phyloP scores from a whole-genome alignment of 495 filamentous ascomycete genomes.

The Rhypophila decipiens region DNA sequence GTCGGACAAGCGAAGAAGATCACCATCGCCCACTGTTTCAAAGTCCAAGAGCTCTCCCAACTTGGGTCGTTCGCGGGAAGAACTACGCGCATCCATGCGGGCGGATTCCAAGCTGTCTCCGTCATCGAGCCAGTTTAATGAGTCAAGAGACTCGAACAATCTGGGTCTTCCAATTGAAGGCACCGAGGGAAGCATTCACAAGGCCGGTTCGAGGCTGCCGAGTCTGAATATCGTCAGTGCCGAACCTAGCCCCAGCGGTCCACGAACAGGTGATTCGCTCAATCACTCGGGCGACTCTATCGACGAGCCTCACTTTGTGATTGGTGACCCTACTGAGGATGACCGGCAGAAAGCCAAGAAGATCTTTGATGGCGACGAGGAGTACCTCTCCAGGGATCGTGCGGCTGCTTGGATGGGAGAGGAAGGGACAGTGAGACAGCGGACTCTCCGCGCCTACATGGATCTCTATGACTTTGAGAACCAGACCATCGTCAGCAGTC shows the following conservation, averaged over 20 bases:
- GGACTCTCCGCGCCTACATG: constrained; percentile 79
- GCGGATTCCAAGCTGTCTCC: constrained; percentile 13
- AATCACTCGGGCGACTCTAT: constrained; percentile 31
- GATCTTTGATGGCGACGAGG: constrained; percentile 82
- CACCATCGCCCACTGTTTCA: constrained; percentile 25
- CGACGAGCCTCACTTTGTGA: constrained; percentile 42
- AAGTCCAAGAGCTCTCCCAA: constrained; percentile 30
- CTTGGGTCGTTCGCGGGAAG: constrained; percentile 14
- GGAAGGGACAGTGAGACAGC: constrained; percentile 56
- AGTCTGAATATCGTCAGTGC: constrained; percentile 28
- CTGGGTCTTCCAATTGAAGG: constrained; percentile 39
- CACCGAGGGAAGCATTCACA: constrained; percentile 33
- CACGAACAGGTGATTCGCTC: constrained; percentile 11
- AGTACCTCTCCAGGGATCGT: constrained; percentile 65
- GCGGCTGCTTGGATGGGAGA: constrained; percentile 90
- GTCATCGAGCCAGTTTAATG: constrained; percentile 31
- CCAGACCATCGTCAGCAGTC: constrained; percentile 69
- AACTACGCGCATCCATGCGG: constrained; percentile 10
- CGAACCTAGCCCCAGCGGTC: constrained; percentile 20
- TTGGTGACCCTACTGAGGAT: constrained; percentile 53
- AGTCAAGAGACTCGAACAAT: constrained; percentile 27
- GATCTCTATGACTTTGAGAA: constrained; percentile 81
- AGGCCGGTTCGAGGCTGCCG: constrained; percentile 43
- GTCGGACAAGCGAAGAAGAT: constrained; percentile 13
- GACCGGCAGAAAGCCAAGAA: constrained; percentile 68